These are phyloP conservation scores for Fusarium cicatricum DNA, from an alignment of 2,329 filamentous ascomycete genomes.

Conservation along the genomic window DNA sequence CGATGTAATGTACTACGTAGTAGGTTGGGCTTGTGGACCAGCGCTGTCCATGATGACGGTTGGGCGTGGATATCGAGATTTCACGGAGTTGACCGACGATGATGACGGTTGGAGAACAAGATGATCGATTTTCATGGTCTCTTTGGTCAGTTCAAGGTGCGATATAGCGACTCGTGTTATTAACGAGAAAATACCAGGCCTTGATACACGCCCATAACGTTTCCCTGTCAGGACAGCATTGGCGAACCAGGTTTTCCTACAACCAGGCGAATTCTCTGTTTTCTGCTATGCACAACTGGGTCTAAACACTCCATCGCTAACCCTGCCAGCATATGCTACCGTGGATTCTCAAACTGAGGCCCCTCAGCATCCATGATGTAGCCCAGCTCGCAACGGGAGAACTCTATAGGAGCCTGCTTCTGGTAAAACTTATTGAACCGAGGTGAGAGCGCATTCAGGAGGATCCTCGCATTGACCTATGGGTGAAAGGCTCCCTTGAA, in stretches of 20 bases:
- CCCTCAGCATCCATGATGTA: conserved; percentile 66
- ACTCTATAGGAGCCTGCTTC: conserved; percentile 58
- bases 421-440: conserved; percentile 62
- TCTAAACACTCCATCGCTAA: conserved; percentile 10
- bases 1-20: no score
- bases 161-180: no score
- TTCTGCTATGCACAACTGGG: neutral
- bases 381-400: conserved; percentile 61
- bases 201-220: no score
- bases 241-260: no score
- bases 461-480: conserved; percentile 56
- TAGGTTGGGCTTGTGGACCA: neutral
- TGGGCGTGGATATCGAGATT: conserved; percentile 1
- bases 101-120: neutral
- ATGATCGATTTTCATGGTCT: no score
- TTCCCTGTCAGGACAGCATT: no score
- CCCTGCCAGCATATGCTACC: conserved; percentile 11
- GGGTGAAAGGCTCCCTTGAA: conserved; percentile 66
- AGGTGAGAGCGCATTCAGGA: conserved; percentile 58
- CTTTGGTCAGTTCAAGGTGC: no score
- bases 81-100: neutral
- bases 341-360: conserved; percentile 40
- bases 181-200: no score
- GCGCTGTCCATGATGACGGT: neutral
- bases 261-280: no score